phyloP scores from a whole-genome alignment of 306 rosid genomes.

The Ochetophila trinervis region DNA sequence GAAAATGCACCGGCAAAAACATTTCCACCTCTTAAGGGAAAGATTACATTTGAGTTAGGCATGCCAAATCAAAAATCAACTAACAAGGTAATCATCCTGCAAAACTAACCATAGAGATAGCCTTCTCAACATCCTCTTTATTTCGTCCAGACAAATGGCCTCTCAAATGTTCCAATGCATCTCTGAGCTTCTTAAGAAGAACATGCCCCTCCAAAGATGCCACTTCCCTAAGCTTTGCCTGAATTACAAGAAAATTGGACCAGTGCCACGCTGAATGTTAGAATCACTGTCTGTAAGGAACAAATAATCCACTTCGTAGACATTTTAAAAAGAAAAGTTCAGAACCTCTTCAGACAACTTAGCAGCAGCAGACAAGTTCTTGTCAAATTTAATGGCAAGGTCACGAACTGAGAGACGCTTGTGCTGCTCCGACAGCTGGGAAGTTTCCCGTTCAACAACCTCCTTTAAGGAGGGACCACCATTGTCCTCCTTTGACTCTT shows the following conservation, averaged over 20 bases:
- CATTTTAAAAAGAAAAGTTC: constrained; percentile 15
- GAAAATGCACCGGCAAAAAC: neutral
- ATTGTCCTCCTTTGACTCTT: constrained; percentile 64
- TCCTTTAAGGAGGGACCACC: constrained; percentile 72
- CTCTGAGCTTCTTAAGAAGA: constrained; percentile 90
- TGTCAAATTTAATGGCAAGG: constrained; percentile 95
- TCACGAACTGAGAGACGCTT: constrained; percentile 97
- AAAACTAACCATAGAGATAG: constrained; percentile 88
- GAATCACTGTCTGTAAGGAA: neutral
- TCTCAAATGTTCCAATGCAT: constrained; percentile 80
- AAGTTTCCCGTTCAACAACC: constrained; percentile 72
- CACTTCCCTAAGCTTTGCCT: constrained; percentile 87
- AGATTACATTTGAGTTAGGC: neutral
- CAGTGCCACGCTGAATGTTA: neutral
- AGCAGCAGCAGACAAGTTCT: constrained; percentile 89
- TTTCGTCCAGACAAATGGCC: constrained; percentile 69
- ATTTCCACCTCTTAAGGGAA: neutral
- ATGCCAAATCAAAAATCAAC: constrained; percentile 24
- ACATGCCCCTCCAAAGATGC: constrained; percentile 98
- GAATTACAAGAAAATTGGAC: constrained; percentile 26
- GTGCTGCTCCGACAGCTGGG: constrained; percentile 76
- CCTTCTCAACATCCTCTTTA: constrained; percentile 95
- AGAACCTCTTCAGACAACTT: constrained; percentile 86
- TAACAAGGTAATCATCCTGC: constrained; percentile 1
- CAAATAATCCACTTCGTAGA: neutral